Evolutionary conservation across 2,329 filamentous ascomycete species (phyloP).

Genomic region (Alternaria longipes): DNA sequence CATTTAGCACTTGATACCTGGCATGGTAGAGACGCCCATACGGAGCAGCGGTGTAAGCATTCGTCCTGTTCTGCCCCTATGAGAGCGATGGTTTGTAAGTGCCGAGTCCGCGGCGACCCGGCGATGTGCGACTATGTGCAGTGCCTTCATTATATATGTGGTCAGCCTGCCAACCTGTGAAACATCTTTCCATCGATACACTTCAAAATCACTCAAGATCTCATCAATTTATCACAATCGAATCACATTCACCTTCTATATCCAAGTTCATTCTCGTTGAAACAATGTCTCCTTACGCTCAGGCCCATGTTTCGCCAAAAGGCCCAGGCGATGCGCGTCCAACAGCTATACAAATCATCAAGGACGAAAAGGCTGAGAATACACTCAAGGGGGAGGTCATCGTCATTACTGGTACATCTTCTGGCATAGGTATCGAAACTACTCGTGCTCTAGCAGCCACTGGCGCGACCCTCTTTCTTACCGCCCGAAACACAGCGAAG

Average conservation of each 20-base stretch:
- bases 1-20: neutral
- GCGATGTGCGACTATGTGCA: no score
- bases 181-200: no score
- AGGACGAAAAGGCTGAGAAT: slow-evolving; percentile 50
- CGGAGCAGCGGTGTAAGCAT: neutral
- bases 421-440: slow-evolving; percentile 43
- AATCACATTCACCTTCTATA: no score
- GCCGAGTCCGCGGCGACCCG: no score
- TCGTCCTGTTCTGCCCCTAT: neutral
- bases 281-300: neutral
- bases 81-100: neutral
- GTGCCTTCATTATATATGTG: no score
- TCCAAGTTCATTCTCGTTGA: neutral
- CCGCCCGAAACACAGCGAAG: slow-evolving; percentile 57
- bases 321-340: slow-evolving; percentile 55
- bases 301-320: slow-evolving; percentile 25
- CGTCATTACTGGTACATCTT: slow-evolving; percentile 42
- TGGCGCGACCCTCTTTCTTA: slow-evolving; percentile 55
- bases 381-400: slow-evolving; percentile 40
- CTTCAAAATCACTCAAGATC: neutral
- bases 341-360: slow-evolving; percentile 54
- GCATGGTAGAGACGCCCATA: no score
- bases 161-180: no score
- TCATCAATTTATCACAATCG: no score
- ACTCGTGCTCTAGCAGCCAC: slow-evolving; percentile 55